Evolutionary conservation across 2,329 filamentous ascomycete species (phyloP), one percentile per base, ranked within the genome.

Genomic region (Scorias spongiosa): DNA sequence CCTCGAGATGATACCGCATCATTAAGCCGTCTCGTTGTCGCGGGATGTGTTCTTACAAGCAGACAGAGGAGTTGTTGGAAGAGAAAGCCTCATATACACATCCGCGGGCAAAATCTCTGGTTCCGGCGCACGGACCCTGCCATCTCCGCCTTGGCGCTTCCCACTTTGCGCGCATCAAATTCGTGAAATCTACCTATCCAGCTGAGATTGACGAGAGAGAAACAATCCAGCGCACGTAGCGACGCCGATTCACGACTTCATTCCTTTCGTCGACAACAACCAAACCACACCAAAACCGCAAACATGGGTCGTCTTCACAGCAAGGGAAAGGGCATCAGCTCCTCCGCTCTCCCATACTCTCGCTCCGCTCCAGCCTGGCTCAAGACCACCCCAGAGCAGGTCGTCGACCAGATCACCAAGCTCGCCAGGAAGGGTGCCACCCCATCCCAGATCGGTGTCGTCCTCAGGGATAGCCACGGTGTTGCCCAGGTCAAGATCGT

Each of bases 351-450:
- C 71, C 91, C 93, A 66, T 98, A 96, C 81, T 94, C 86, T 58
- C 89, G 91, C 74, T 80, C 78, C 61, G 68, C 87, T 54, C 89
- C 91, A 51, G 78, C 88, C 59, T 98, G 91, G 91, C 76, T 96
- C 71, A 98, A 98, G 84, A 93, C 86, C 74, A 94, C 87, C 60
- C 88, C 91, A 66, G 87, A 95, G 63, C 86, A 93, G 75, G 87
- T 98, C 68, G 86, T 94, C 61, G 91, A 98, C 68, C 88, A 96
- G 76, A 98, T 98, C 75, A 88, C 84, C 75, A 93, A 93, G 78
- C 84, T 96, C 67, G 91, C 91, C 66, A 88, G 85, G 76, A 96
- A 96, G 84, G 91, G 93, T 75, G 86, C 86, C 59, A 94, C 89
- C 57, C 91, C 91, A 62, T 95, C 88, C 54, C 89, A 96, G 78